Evolutionary conservation across 305 asterid genomes (phyloP).

Genomic region (Solanum hybrid): DNA sequence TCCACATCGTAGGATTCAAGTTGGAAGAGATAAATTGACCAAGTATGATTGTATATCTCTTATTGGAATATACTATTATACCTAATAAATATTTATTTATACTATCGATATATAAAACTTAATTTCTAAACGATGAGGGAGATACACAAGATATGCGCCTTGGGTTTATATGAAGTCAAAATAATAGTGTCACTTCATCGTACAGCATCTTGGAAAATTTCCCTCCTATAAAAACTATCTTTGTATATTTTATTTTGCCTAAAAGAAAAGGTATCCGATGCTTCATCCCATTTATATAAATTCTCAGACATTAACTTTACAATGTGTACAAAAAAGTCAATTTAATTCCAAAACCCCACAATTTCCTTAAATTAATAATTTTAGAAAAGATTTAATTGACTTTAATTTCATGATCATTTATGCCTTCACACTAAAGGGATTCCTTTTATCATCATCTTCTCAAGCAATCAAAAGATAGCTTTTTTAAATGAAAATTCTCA

Average conservation of each 20-base stretch:
- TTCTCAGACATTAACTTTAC: not conserved
- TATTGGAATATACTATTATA: not conserved
- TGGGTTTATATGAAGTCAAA: not conserved
- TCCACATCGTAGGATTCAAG: not conserved
- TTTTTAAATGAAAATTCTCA: not conserved
- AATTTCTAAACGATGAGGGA: not conserved
- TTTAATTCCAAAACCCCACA: conserved; percentile 10
- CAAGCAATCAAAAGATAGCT: not conserved
- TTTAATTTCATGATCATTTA: not conserved
- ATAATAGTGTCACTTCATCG: conserved; percentile 7
- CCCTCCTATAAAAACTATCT: not conserved
- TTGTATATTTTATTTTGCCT: not conserved
- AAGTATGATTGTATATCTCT: not conserved
- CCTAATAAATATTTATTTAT: not conserved
- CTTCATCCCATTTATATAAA: conserved; percentile 2
- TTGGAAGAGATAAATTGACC: not conserved
- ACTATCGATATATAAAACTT: not conserved
- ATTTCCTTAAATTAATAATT: not conserved
- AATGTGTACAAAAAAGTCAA: conserved; percentile 11
- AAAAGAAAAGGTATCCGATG: conserved; percentile 10
- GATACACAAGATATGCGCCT: not conserved
- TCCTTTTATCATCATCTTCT: conserved; percentile 9
- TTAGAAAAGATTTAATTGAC: not conserved
- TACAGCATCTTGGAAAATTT: conserved; percentile 4
- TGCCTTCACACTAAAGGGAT: conserved; percentile 9